These are phyloP conservation scores for Ambrosiella xylebori DNA, from an alignment of 2,329 filamentous ascomycete genomes.

Conservation along the genomic window DNA sequence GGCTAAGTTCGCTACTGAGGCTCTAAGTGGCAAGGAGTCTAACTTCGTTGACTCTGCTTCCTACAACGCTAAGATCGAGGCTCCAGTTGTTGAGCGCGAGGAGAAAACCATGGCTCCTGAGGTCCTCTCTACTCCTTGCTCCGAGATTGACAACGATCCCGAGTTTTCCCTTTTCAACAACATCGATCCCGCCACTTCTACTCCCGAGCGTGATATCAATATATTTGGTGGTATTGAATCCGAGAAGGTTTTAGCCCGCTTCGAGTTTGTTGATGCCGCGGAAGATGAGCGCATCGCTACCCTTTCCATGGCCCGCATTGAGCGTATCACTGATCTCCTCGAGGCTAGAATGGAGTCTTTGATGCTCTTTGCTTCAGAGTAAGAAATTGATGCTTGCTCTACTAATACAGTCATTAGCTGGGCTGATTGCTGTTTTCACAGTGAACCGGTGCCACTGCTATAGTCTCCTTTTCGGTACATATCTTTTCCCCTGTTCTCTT, in stretches of 20 bases:
- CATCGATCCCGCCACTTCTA: conserved; percentile 18
- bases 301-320: conserved; percentile 31
- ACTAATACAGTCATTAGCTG: conserved; percentile 8
- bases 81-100: conserved; percentile 32
- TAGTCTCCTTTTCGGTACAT: background rate
- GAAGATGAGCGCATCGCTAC: conserved; percentile 29
- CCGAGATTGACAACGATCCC: conserved; percentile 32
- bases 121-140: conserved; percentile 16
- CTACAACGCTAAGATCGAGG: conserved; percentile 39
- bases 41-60: conserved; percentile 31
- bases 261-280: conserved; percentile 45
- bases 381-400: background rate
- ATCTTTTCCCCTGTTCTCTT: conserved; percentile 4
- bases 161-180: conserved; percentile 44
- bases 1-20: conserved; percentile 40
- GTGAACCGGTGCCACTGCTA: conserved; percentile 5
- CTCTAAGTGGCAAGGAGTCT: conserved; percentile 55
- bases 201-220: conserved; percentile 26
- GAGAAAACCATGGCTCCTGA: conserved; percentile 21
- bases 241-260: conserved; percentile 46
- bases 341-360: conserved; percentile 11
- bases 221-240: conserved; percentile 38
- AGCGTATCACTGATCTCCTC: conserved; percentile 26
- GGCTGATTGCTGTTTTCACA: conserved; percentile 11
- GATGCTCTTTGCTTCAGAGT: conserved; percentile 7